A percentile compares a stretch with the other conserved stretches of the same genome.
Conservation (phyloP, 1,139 yeast species). For the Pichia sp. region DNA sequence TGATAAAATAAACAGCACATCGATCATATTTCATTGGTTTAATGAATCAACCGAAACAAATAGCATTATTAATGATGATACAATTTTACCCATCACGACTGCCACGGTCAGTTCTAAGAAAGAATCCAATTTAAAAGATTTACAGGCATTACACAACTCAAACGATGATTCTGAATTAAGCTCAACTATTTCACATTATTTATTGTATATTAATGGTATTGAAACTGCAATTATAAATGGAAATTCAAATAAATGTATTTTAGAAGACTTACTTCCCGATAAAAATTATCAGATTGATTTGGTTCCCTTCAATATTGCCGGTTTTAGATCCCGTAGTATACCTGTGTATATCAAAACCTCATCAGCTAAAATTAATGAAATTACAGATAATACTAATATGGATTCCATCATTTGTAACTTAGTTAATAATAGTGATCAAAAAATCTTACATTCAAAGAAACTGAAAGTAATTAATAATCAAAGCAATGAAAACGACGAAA, state of each 20-base stretch:
- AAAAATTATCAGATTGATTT: slow-evolving; percentile 50
- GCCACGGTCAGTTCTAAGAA: neutral
- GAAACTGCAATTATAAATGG: slow-evolving; percentile 30
- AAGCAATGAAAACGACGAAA: slow-evolving; percentile 26
- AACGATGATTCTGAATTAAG: slow-evolving; percentile 7
- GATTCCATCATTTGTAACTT: neutral
- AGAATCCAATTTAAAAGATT: neutral
- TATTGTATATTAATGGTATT: slow-evolving; percentile 43
- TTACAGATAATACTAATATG: neutral
- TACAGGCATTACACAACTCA: neutral
- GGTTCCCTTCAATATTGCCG: slow-evolving; percentile 43
- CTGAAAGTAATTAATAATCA: slow-evolving; percentile 10
- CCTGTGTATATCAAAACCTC: slow-evolving; percentile 40
- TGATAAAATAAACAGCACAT: slow-evolving; percentile 43
- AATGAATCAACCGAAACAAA: neutral
- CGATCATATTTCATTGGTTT: slow-evolving; percentile 56
- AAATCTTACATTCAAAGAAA: neutral
- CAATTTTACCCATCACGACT: neutral
- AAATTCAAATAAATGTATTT: slow-evolving; percentile 33
- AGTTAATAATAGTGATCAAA: neutral
- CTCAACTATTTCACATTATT: slow-evolving; percentile 32
- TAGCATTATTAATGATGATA: neutral
- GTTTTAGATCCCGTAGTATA: slow-evolving; percentile 41
- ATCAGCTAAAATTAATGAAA: slow-evolving; percentile 2
- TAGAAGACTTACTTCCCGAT: slow-evolving; percentile 41